Percentiles rank a stretch among this genome's conserved stretches.
These are phyloP conservation scores for Plasmodium adleri DNA, from an alignment of 169 alveolate species.

Conservation along the genomic window DNA sequence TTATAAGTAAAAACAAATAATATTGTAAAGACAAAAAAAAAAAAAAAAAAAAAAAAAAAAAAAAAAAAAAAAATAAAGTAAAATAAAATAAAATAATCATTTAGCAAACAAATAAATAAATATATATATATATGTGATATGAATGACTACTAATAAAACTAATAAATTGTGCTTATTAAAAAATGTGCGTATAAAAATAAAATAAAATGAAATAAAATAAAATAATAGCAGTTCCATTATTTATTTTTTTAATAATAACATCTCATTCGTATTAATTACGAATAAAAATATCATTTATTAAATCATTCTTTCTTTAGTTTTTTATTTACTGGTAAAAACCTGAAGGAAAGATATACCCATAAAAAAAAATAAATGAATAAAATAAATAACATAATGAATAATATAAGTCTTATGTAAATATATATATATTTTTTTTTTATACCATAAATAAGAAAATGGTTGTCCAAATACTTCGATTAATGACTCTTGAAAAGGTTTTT, in stretches of 20 bases:
- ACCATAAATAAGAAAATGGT: slow-evolving; percentile 57
- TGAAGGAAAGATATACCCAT: background rate
- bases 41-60: no score
- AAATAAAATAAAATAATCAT: no score
- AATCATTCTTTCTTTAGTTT: background rate
- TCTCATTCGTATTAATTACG: background rate
- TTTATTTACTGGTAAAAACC: slow-evolving; percentile 23
- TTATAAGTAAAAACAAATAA: no score
- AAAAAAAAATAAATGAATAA: background rate
- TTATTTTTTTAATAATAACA: background rate
- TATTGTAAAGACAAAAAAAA: no score
- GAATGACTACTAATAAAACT: no score
- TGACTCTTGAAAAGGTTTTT: slow-evolving; percentile 24
- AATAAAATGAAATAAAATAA: no score
- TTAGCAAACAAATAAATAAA: no score
- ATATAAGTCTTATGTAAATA: background rate
- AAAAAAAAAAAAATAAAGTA: no score
- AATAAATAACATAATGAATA: background rate
- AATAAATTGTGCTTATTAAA: no score
- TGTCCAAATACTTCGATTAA: slow-evolving; percentile 56
- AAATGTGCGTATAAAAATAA: no score
- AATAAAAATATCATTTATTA: background rate
- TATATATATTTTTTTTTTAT: background rate
- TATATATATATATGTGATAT: no score
- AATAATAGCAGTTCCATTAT: background rate